phyloP scores from a whole-genome alignment of 352 stramenopile species.

The Phytophthora meadii region DNA sequence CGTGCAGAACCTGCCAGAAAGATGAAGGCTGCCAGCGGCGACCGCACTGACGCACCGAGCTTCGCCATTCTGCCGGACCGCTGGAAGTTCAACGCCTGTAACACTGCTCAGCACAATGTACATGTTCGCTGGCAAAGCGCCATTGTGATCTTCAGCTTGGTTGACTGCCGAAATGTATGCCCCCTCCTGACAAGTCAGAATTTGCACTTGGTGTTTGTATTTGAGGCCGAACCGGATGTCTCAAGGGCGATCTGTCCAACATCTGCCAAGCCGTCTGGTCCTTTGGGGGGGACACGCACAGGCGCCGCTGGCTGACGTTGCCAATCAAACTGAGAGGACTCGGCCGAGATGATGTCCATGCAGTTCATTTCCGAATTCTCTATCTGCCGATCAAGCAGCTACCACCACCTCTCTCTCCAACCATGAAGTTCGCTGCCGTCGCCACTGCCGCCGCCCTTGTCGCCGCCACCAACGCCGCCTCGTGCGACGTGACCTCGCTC shows the following conservation, averaged over 20 bases:
- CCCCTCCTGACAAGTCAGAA: constrained; percentile 16
- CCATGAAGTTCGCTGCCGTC: constrained; percentile 41
- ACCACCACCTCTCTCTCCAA: constrained; percentile 9
- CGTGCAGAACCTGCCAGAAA: constrained; percentile 2
- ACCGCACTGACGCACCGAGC: background rate
- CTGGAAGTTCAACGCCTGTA: constrained; percentile 3
- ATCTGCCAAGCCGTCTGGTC: constrained; percentile 16
- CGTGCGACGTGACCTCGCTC: constrained; percentile 40
- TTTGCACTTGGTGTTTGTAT: constrained; percentile 27
- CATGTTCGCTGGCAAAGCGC: background rate
- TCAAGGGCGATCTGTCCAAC: constrained; percentile 23
- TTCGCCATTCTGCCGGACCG: background rate
- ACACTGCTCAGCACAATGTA: too few species aligned
- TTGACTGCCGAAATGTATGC: constrained; percentile 7
- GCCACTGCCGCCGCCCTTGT: constrained; percentile 21
- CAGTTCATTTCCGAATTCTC: constrained; percentile 40
- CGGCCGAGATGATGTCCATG: background rate
- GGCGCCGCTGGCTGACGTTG: background rate
- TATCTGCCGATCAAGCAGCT: constrained; percentile 34
- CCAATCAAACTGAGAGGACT: too few species aligned
- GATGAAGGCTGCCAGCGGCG: constrained; percentile 3
- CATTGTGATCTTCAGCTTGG: background rate
- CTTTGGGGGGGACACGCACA: constrained; percentile 1
- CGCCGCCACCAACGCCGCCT: constrained; percentile 31
- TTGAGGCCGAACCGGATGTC: constrained; percentile 19